phyloP scores from a whole-genome alignment of 1,284 basidiomycete species.

The Earliella scabrosa region DNA sequence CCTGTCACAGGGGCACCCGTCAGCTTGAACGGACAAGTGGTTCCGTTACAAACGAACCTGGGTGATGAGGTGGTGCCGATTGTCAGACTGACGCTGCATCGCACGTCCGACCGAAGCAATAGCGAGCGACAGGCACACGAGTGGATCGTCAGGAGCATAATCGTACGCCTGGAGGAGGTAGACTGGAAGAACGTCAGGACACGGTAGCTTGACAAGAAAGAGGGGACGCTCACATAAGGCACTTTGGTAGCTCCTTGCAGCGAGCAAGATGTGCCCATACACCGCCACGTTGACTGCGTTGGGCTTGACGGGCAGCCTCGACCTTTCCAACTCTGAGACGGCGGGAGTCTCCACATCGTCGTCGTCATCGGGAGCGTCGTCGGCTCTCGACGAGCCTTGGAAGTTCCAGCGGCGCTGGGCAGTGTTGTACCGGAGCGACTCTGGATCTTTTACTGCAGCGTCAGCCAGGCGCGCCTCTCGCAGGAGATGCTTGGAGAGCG shows the following conservation, averaged over 20 bases:
- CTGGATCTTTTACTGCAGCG: slow-evolving; percentile 62
- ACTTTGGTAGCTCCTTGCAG: slow-evolving; percentile 87
- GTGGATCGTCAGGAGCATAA: slow-evolving; percentile 80
- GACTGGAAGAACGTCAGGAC: slow-evolving; percentile 54
- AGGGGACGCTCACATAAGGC: slow-evolving; percentile 75
- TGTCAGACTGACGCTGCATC: slow-evolving; percentile 94
- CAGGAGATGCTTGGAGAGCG: slow-evolving; percentile 81
- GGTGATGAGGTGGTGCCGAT: slow-evolving; percentile 85
- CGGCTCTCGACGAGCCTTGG: slow-evolving; percentile 35
- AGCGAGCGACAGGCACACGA: slow-evolving; percentile 83
- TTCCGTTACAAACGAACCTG: slow-evolving; percentile 53
- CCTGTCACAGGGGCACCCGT: too few species aligned
- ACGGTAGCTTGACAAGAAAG: neutral
- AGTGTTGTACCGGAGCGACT: slow-evolving; percentile 61
- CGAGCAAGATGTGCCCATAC: slow-evolving; percentile 89
- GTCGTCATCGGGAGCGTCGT: slow-evolving; percentile 41
- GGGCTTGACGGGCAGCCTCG: slow-evolving; percentile 62
- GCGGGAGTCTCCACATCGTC: slow-evolving; percentile 29
- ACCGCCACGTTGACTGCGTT: slow-evolving; percentile 79
- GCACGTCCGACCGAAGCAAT: slow-evolving; percentile 88
- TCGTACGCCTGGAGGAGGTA: slow-evolving; percentile 91
- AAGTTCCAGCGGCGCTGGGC: slow-evolving; percentile 55
- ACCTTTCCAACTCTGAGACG: slow-evolving; percentile 23
- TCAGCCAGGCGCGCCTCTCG: slow-evolving; percentile 76
- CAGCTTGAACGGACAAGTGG: too few species aligned